Percentiles rank a stretch among this genome's conserved stretches.
These are phyloP conservation scores for Mychonastes homosphaera DNA, from an alignment of 139 green algal genomes.

Conservation along the genomic window DNA sequence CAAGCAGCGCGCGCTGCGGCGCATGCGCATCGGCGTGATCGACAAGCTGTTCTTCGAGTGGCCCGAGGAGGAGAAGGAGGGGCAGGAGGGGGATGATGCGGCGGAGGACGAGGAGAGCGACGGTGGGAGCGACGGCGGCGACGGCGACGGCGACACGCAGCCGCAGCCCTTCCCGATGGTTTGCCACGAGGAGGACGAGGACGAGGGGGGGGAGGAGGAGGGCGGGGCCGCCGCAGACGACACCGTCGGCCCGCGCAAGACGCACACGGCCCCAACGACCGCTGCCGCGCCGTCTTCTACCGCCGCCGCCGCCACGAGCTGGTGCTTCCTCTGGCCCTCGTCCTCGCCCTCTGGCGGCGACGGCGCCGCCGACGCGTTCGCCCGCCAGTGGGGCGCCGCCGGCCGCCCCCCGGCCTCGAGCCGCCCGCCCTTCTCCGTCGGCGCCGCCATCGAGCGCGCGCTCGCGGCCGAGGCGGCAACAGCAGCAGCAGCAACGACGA, in stretches of 20 bases:
- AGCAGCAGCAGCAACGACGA: not conserved
- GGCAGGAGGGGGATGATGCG: not conserved
- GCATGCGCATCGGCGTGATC: constrained; percentile 29
- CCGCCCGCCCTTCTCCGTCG: too few species aligned
- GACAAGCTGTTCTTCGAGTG: constrained; percentile 49
- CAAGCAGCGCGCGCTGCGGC: constrained; percentile 26
- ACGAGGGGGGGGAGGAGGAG: constrained; percentile 4
- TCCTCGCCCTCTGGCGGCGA: not conserved
- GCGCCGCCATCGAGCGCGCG: too few species aligned
- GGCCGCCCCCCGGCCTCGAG: not conserved
- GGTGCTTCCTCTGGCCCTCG: constrained; percentile 16
- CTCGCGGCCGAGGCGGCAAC: too few species aligned
- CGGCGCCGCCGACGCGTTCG: not conserved
- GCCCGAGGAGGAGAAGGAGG: constrained; percentile 2
- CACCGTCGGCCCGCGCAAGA: not conserved
- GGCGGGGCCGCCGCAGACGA: not conserved
- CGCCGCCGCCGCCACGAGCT: not conserved
- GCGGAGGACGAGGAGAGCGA: not conserved
- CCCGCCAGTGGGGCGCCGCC: not conserved
- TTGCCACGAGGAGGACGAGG: not conserved
- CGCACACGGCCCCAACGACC: not conserved
- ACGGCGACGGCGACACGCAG: not conserved
- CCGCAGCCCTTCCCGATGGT: not conserved
- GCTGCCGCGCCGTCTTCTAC: not conserved
- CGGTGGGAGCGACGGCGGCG: not conserved